These are phyloP conservation scores for Linum lewisii DNA, from an alignment of 345 rosid species.

Conservation along the genomic window DNA sequence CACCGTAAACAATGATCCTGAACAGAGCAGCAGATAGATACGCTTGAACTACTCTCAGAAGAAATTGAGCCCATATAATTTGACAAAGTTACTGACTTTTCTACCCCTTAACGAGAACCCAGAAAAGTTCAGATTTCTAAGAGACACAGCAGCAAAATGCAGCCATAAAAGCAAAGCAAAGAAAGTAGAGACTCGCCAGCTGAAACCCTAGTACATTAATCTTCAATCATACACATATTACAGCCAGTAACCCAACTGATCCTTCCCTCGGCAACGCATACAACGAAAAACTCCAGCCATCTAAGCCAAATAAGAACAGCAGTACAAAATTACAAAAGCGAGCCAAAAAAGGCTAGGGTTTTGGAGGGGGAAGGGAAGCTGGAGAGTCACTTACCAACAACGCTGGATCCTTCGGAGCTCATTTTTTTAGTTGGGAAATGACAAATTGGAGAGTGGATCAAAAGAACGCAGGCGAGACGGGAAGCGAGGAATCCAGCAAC, in stretches of 20 bases:
- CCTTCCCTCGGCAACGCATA: neutral
- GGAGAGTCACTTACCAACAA: conserved; percentile 31
- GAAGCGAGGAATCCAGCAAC: neutral
- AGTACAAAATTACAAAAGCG: neutral
- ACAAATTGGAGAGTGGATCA: conserved; percentile 2
- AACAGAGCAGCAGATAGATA: too few species aligned
- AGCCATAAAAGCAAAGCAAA: too few species aligned
- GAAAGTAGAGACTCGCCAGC: too few species aligned
- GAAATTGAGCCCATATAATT: neutral
- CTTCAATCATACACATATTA: neutral
- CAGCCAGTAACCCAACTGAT: neutral
- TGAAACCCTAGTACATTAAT: too few species aligned
- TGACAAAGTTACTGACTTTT: neutral
- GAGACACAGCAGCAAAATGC: too few species aligned
- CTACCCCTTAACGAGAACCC: too few species aligned
- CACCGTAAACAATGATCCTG: too few species aligned
- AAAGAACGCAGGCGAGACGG: neutral
- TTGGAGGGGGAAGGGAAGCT: neutral
- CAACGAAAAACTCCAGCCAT: neutral
- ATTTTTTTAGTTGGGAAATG: conserved; percentile 15
- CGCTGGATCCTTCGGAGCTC: conserved; percentile 44
- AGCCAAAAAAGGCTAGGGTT: conserved; percentile 6
- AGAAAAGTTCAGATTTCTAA: too few species aligned
- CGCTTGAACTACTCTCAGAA: neutral
- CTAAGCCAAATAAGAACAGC: neutral